Conservation (phyloP, 169 alveolate genomes). For the Perkinsus marinus region DNA sequence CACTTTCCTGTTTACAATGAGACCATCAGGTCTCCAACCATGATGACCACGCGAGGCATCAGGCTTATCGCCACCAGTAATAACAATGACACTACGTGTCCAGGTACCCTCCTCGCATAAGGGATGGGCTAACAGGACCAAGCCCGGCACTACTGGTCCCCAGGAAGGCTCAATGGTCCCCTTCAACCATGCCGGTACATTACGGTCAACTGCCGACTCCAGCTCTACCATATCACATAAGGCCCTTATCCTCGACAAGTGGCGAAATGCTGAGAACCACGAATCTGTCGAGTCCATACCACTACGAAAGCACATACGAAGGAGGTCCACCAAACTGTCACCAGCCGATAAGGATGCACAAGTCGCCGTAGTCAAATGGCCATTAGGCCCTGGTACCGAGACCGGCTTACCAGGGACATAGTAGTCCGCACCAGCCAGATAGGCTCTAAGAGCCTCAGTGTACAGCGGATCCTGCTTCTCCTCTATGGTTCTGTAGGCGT, state of each 20-base stretch:
- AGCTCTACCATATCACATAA: not conserved
- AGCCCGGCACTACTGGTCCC: not conserved
- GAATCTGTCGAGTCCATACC: not conserved
- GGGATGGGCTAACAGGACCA: not conserved
- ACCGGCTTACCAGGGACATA: not conserved
- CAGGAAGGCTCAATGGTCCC: not conserved
- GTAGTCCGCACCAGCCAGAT: not conserved
- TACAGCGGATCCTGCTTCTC: not conserved
- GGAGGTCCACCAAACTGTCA: not conserved
- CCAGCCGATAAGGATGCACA: not conserved
- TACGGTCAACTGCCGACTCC: not conserved
- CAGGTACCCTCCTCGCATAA: not conserved
- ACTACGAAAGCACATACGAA: not conserved
- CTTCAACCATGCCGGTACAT: not conserved
- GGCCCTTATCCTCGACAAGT: not conserved
- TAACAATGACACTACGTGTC: not conserved
- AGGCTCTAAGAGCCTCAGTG: not conserved
- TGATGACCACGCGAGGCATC: not conserved
- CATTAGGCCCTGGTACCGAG: not conserved
- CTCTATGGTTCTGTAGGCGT: not conserved
- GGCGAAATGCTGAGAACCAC: not conserved
- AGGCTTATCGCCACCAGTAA: not conserved
- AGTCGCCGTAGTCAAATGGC: not conserved
- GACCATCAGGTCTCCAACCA: not conserved
- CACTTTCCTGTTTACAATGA: not conserved